Percentiles rank a stretch among this genome's conserved stretches.
These are phyloP conservation scores for Podila epicladia DNA, from an alignment of 192 early-diverging fungal species.

Conservation along the genomic window DNA sequence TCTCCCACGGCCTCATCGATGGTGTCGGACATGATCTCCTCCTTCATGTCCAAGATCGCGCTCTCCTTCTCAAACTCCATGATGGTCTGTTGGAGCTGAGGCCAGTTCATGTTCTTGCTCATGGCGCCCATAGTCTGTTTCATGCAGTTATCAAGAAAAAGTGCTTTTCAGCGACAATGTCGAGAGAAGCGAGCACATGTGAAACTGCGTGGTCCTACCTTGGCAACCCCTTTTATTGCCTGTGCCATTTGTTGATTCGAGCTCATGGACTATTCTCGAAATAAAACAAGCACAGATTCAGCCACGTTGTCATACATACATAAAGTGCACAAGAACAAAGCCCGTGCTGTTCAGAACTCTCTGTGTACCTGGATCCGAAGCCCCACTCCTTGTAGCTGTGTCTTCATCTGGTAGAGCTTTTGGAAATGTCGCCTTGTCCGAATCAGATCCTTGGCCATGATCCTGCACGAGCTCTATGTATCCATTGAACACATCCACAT, in stretches of 20 bases:
- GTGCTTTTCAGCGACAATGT: neutral
- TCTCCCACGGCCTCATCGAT: slow-evolving; percentile 97
- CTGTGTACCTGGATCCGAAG: slow-evolving; percentile 91
- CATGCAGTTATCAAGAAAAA: neutral
- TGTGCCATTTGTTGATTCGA: slow-evolving; percentile 96
- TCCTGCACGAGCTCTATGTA: slow-evolving; percentile 82
- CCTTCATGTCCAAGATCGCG: slow-evolving; percentile 99
- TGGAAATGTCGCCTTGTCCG: slow-evolving; percentile 93
- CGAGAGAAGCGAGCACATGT: neutral
- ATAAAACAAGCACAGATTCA: neutral
- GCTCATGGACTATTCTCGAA: neutral
- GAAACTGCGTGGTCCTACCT: slow-evolving; percentile 30
- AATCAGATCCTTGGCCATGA: slow-evolving; percentile 98
- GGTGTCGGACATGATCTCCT: slow-evolving; percentile 97
- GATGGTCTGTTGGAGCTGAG: slow-evolving; percentile 93
- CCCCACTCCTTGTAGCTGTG: slow-evolving; percentile 92
- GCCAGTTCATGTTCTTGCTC: slow-evolving; percentile 94
- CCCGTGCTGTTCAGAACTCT: too few species aligned
- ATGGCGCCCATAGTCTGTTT: slow-evolving; percentile 89
- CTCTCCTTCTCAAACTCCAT: slow-evolving; percentile 96
- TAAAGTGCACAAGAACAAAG: too few species aligned
- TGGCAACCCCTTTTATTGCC: slow-evolving; percentile 94
- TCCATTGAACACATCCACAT: too few species aligned
- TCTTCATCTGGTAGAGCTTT: slow-evolving; percentile 97
- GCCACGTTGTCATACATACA: too few species aligned